These are phyloP conservation scores for Stenocarpella maydis DNA, from an alignment of 2,329 filamentous ascomycete genomes.

Conservation along the genomic window DNA sequence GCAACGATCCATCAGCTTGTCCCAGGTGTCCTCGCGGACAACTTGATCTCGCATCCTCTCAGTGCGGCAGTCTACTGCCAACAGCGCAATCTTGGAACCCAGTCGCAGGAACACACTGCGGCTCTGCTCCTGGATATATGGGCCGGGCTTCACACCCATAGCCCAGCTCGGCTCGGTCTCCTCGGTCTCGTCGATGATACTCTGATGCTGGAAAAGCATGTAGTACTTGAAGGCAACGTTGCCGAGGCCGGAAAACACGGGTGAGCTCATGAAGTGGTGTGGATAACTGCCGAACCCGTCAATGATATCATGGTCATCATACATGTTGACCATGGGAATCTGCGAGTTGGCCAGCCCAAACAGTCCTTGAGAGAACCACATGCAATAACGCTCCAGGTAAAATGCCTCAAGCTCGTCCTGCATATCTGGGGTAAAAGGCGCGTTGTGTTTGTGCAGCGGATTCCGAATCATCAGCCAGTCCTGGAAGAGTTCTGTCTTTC, in stretches of 20 bases:
- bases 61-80: constrained; percentile 90
- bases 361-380: constrained; percentile 96
- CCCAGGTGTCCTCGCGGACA: constrained; percentile 81
- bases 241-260: constrained; percentile 89
- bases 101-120: constrained; percentile 87
- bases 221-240: constrained; percentile 98
- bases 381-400: constrained; percentile 86
- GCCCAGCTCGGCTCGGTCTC: constrained; percentile 90
- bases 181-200: constrained; percentile 80
- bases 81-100: constrained; percentile 79
- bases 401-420: constrained; percentile 88
- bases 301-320: constrained; percentile 93
- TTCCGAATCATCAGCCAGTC: constrained; percentile 87
- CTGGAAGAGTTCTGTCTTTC: constrained; percentile 77
- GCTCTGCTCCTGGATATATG: constrained; percentile 88
- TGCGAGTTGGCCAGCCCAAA: constrained; percentile 93
- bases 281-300: constrained; percentile 95
- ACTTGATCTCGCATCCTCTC: constrained; percentile 88
- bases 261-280: constrained; percentile 87
- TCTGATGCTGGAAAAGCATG: constrained; percentile 98
- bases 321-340: constrained; percentile 98
- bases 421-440: constrained; percentile 81
- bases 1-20: constrained; percentile 85
- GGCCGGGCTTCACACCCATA: constrained; percentile 79
- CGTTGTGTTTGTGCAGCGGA: constrained; percentile 78